These are phyloP conservation scores for Alternaria dauci DNA, from an alignment of 2,329 filamentous ascomycete genomes.

Conservation along the genomic window DNA sequence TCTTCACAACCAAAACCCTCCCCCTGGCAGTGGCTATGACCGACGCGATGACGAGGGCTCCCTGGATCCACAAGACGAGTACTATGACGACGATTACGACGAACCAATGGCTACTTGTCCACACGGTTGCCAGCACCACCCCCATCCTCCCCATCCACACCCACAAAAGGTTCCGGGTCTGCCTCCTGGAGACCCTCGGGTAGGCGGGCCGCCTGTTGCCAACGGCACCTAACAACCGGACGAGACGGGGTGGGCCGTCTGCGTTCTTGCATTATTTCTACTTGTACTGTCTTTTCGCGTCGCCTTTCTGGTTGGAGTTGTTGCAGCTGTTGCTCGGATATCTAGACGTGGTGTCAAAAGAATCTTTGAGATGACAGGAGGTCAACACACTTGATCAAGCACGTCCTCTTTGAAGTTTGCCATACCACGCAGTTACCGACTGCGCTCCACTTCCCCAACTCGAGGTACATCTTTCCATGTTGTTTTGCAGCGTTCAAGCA, in stretches of 20 bases:
- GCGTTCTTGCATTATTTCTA: constrained; percentile 49
- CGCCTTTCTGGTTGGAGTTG: constrained; percentile 29
- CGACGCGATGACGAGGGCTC: constrained; percentile 43
- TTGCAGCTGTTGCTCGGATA: constrained; percentile 16
- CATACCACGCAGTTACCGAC: neutral
- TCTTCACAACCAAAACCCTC: constrained; percentile 43
- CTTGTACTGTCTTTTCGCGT: constrained; percentile 38
- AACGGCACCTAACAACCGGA: constrained; percentile 47
- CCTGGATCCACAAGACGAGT: constrained; percentile 46
- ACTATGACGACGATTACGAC: constrained; percentile 51
- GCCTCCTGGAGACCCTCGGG: constrained; percentile 37
- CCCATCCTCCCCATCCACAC: constrained; percentile 36
- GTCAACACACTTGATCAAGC: neutral
- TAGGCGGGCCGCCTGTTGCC: constrained; percentile 29
- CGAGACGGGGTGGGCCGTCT: constrained; percentile 52
- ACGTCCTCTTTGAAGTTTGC: neutral
- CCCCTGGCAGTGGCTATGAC: constrained; percentile 41
- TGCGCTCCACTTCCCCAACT: neutral
- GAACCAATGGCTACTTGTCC: constrained; percentile 41
- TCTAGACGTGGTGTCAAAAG: constrained; percentile 12
- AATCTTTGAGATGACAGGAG: constrained; percentile 14
- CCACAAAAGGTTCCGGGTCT: constrained; percentile 32
- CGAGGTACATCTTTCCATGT: neutral
- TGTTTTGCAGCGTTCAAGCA: constrained; percentile 16
- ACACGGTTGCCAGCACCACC: constrained; percentile 44